Percentiles rank a stretch among this genome's conserved stretches.
Evolutionary conservation across 2,329 filamentous ascomycete species (phyloP).

Genomic region (Phyllosticta ampelicida): DNA sequence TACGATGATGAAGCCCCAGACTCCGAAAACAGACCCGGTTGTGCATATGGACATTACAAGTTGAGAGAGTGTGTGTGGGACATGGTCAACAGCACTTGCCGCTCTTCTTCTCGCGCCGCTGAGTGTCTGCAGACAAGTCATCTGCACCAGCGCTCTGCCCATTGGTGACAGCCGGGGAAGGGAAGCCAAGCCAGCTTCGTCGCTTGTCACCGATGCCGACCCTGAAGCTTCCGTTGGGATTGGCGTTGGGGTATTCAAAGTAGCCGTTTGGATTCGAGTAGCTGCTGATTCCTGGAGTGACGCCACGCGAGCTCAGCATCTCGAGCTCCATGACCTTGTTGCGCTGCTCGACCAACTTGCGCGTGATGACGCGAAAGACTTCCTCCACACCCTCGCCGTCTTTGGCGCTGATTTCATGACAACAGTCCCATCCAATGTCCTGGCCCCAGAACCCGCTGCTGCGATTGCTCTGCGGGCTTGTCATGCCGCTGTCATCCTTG

Average conservation of each 20-base stretch:
- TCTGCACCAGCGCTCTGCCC: conserved; percentile 20
- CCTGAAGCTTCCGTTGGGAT: conserved; percentile 49
- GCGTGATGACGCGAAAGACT: conserved; percentile 81
- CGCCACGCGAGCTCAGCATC: conserved; percentile 32
- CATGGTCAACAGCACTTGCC: conserved; percentile 24
- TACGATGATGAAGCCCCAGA: background rate
- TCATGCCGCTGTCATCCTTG: conserved; percentile 32
- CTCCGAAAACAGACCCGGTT: background rate
- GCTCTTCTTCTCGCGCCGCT: conserved; percentile 22
- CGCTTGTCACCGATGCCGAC: conserved; percentile 50
- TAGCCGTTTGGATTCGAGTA: conserved; percentile 29
- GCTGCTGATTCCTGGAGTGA: conserved; percentile 34
- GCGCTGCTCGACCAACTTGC: conserved; percentile 69
- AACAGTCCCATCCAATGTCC: conserved; percentile 92
- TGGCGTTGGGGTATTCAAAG: conserved; percentile 37
- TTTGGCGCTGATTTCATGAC: conserved; percentile 92
- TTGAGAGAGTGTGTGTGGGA: background rate
- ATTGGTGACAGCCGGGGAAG: conserved; percentile 29
- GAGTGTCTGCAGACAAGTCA: conserved; percentile 25
- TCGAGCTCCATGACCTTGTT: conserved; percentile 45
- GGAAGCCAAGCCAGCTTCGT: conserved; percentile 55
- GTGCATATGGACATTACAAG: background rate
- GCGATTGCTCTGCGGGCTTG: conserved; percentile 37
- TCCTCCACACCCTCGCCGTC: conserved; percentile 93
- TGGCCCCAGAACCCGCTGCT: conserved; percentile 80